Conservation (phyloP, 345 rosid genomes). For the Balakata baccata region DNA sequence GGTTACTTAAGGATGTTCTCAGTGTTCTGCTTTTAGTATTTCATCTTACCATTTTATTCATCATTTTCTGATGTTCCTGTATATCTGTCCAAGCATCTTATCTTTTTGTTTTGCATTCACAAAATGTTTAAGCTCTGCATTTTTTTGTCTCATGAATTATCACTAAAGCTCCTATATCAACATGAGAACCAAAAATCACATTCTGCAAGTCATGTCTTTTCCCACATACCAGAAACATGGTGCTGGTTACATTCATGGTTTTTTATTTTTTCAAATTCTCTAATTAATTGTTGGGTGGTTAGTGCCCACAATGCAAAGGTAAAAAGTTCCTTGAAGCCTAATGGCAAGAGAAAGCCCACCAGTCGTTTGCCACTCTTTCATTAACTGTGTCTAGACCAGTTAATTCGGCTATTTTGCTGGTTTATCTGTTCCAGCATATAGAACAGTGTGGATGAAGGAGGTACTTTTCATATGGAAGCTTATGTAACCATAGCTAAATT, state of each 20-base stretch:
- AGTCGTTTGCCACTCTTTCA: neutral
- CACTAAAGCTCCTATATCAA: neutral
- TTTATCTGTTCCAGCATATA: neutral
- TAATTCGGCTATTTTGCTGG: neutral
- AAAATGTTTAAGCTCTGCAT: neutral
- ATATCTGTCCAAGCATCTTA: neutral
- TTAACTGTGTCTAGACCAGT: conserved; percentile 10
- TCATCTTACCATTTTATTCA: neutral
- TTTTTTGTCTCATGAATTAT: neutral
- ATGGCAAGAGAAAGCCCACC: neutral
- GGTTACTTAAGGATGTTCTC: neutral
- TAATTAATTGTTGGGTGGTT: neutral
- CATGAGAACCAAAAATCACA: neutral
- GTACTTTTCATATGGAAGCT: neutral
- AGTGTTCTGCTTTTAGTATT: neutral
- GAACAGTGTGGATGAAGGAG: neutral
- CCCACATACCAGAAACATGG: neutral
- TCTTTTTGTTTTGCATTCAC: neutral
- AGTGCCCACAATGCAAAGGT: neutral
- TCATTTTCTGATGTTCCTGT: neutral
- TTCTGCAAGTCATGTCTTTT: neutral
- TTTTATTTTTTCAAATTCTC: conserved; percentile 3
- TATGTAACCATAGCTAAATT: neutral
- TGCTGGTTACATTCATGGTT: neutral
- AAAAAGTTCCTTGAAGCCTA: neutral